Evolutionary conservation across 768 basidiomycete species (phyloP).

Genomic region (Russula sp.): DNA sequence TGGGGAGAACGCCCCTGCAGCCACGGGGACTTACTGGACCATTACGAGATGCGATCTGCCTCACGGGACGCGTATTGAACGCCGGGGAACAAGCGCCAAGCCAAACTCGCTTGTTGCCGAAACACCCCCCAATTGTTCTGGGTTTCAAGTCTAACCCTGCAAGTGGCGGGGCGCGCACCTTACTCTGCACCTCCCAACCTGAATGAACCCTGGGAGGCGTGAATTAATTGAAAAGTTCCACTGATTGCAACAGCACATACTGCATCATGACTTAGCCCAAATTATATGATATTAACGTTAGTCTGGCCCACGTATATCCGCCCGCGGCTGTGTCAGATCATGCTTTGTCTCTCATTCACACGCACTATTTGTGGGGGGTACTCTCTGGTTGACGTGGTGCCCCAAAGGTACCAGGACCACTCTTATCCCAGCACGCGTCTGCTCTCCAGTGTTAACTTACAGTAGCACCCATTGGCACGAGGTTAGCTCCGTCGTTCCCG

Average conservation of each 20-base stretch:
- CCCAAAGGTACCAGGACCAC: too few species aligned
- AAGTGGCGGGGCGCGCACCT: too few species aligned
- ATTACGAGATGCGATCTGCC: constrained; percentile 7
- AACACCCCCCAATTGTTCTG: neutral
- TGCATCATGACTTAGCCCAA: neutral
- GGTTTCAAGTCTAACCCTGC: too few species aligned
- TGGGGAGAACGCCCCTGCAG: neutral
- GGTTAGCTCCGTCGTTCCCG: neutral
- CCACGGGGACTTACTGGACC: neutral
- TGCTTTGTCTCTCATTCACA: too few species aligned
- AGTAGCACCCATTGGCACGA: too few species aligned
- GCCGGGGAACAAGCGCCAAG: neutral
- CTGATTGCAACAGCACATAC: neutral
- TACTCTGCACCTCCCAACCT: neutral
- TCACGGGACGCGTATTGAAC: neutral
- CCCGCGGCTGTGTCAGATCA: neutral
- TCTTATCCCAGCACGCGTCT: too few species aligned
- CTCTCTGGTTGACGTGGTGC: too few species aligned
- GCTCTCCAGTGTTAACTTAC: too few species aligned
- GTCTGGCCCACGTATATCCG: neutral
- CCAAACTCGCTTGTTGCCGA: neutral
- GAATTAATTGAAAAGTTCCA: neutral
- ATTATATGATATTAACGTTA: too few species aligned
- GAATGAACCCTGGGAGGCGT: neutral
- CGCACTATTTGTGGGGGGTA: too few species aligned